phyloP scores from a whole-genome alignment of 441 rosid species.

The Bruguiera hainesii region DNA sequence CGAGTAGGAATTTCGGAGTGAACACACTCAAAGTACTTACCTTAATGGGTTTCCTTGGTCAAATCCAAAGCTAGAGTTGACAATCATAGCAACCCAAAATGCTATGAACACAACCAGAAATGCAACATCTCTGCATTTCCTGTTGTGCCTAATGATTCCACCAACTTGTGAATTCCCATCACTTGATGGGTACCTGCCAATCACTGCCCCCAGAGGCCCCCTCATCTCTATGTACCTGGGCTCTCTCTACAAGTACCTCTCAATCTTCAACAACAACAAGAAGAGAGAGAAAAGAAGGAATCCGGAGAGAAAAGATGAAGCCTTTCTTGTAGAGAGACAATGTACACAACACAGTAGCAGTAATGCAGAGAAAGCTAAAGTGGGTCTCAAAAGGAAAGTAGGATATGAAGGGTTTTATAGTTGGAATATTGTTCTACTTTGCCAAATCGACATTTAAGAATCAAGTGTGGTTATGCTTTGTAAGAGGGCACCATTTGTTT shows the following conservation, averaged over 20 bases:
- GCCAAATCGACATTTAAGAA: too few relatives aligned
- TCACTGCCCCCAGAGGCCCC: conserved; percentile 86
- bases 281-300: conserved; percentile 7
- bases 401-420: conserved; percentile 21
- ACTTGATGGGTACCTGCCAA: conserved; percentile 87
- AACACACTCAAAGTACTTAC: conserved; percentile 28
- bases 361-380: conserved; percentile 25
- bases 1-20: conserved; percentile 25
- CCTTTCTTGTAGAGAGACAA: background rate
- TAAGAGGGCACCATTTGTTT: too few relatives aligned
- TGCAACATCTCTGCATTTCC: conserved; percentile 88
- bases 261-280: conserved; percentile 19
- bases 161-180: conserved; percentile 71
- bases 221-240: conserved; percentile 43
- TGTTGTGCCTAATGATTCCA: conserved; percentile 83
- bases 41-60: conserved; percentile 89
- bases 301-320: conserved; percentile 1
- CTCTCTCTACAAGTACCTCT: conserved; percentile 3
- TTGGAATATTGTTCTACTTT: conserved; percentile 24
- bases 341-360: background rate
- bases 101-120: conserved; percentile 79
- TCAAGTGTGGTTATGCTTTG: too few relatives aligned
- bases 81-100: conserved; percentile 98
- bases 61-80: conserved; percentile 97
- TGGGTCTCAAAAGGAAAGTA: conserved; percentile 14